Conservation (phyloP, 2,329 filamentous ascomycete species). For the Exophiala sideris region DNA sequence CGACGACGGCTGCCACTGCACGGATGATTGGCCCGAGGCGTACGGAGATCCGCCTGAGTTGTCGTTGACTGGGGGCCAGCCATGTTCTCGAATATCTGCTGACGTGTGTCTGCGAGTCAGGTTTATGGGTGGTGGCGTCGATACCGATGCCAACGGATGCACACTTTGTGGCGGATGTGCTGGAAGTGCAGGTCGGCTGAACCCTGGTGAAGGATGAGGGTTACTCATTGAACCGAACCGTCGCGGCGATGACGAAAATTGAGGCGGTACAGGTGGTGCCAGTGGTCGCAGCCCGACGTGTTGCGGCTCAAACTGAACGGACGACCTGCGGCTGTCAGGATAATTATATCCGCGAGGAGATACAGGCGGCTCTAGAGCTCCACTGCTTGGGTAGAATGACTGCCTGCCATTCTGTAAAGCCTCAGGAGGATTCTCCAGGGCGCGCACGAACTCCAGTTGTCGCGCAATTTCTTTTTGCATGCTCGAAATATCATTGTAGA, state of each 20-base stretch:
- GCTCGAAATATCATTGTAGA: constrained; percentile 64
- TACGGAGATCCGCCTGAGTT: constrained; percentile 55
- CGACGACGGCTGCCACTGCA: constrained; percentile 63
- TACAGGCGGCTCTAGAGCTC: constrained; percentile 68
- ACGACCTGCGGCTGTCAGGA: constrained; percentile 74
- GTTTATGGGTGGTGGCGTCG: constrained; percentile 59
- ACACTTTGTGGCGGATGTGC: constrained; percentile 65
- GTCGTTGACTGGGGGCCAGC: constrained; percentile 58
- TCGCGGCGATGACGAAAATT: constrained; percentile 72
- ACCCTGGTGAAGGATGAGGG: constrained; percentile 66
- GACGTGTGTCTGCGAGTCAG: constrained; percentile 85
- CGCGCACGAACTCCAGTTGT: constrained; percentile 57
- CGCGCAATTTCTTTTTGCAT: constrained; percentile 63
- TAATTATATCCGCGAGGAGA: constrained; percentile 84
- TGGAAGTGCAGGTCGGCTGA: constrained; percentile 66
- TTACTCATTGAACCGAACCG: constrained; percentile 83
- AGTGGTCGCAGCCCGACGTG: constrained; percentile 27
- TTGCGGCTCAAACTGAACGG: constrained; percentile 57
- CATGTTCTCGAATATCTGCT: constrained; percentile 88
- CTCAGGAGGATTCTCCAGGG: constrained; percentile 62
- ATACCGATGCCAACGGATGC: constrained; percentile 57
- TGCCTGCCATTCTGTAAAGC: constrained; percentile 61
- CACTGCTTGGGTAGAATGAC: constrained; percentile 59
- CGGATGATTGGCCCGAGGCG: constrained; percentile 59
- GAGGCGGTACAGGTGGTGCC: constrained; percentile 47